These are phyloP conservation scores for Abrus precatorius DNA, from an alignment of 306 rosid species.

Conservation along the genomic window DNA sequence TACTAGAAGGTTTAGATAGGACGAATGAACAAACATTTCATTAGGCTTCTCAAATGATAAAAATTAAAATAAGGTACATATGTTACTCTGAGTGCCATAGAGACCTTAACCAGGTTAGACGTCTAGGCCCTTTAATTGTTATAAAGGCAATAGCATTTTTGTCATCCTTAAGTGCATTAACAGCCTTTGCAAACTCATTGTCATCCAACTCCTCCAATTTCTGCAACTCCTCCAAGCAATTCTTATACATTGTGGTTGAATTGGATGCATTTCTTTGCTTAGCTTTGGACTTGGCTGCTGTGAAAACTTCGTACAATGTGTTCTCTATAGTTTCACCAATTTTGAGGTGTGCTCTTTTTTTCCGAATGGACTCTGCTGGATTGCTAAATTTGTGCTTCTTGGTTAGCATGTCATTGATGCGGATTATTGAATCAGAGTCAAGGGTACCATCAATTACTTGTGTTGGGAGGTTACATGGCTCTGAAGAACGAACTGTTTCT, in stretches of 20 bases:
- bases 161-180: slow-evolving; percentile 53
- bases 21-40: not conserved
- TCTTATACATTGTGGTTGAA: slow-evolving; percentile 36
- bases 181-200: slow-evolving; percentile 50
- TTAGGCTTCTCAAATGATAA: not conserved
- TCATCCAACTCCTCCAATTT: slow-evolving; percentile 52
- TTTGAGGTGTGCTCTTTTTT: slow-evolving; percentile 40
- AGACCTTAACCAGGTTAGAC: slow-evolving; percentile 53
- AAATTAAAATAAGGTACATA: not conserved
- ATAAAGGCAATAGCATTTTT: slow-evolving; percentile 54
- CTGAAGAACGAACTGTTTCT: slow-evolving; percentile 53
- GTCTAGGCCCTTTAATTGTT: slow-evolving; percentile 50
- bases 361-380: slow-evolving; percentile 35
- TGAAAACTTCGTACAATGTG: slow-evolving; percentile 46
- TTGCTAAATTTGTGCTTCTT: slow-evolving; percentile 42
- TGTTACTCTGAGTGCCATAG: slow-evolving; percentile 48
- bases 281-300: slow-evolving; percentile 45
- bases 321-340: slow-evolving; percentile 48
- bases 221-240: slow-evolving; percentile 57
- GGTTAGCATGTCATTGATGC: slow-evolving; percentile 33
- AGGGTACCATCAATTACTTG: slow-evolving; percentile 56
- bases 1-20: not conserved
- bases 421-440: slow-evolving; percentile 51
- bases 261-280: slow-evolving; percentile 41
- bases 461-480: slow-evolving; percentile 54